Conservation (phyloP, 306 rosid species). For the Prunus campanulata region DNA sequence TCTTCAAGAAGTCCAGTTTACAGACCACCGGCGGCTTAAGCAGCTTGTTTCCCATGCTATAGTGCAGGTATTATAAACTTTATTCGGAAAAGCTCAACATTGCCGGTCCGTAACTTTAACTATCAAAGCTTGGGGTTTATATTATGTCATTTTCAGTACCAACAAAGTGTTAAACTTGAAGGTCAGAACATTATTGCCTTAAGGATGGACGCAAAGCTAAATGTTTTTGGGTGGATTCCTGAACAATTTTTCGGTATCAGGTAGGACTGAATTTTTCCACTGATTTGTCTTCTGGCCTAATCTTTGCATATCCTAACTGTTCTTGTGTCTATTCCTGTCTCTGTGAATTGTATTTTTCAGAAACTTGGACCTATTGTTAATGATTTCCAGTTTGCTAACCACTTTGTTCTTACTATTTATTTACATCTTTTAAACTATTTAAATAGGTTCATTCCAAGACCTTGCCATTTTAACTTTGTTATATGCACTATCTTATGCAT, state of each 20-base stretch:
- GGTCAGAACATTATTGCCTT: conserved; percentile 95
- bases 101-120: conserved; percentile 3
- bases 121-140: background rate
- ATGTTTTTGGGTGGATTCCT: conserved; percentile 86
- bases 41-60: conserved; percentile 90
- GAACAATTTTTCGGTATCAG: conserved; percentile 96
- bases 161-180: conserved; percentile 62
- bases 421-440: background rate
- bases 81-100: conserved; percentile 3
- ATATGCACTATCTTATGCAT: too few species aligned
- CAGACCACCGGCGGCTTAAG: conserved; percentile 90
- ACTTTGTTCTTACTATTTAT: background rate
- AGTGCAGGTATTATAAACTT: conserved; percentile 60
- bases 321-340: conserved; percentile 5
- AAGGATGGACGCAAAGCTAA: conserved; percentile 95
- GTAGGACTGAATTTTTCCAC: conserved; percentile 45
- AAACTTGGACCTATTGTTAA: background rate
- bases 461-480: background rate
- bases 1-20: conserved; percentile 93
- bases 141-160: conserved; percentile 51
- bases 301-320: background rate
- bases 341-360: background rate
- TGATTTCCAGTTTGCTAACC: too few species aligned
- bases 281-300: conserved; percentile 6
- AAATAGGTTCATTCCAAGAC: background rate